Evolutionary conservation across 148 eudicot species (phyloP).

Genomic region (Nyssa sinensis): DNA sequence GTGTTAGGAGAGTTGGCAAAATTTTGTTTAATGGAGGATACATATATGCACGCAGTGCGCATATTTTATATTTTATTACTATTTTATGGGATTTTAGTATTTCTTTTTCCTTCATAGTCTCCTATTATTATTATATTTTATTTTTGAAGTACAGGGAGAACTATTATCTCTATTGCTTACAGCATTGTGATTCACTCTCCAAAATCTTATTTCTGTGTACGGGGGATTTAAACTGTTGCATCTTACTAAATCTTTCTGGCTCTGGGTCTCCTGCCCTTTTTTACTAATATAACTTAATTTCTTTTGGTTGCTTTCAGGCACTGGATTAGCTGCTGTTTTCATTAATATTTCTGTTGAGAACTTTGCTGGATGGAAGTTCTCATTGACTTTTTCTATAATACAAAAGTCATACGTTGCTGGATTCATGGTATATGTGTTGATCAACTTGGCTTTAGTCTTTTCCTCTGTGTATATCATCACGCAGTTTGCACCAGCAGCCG

Average conservation of each 20-base stretch:
- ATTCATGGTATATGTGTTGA: conserved; percentile 62
- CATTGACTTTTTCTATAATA: conserved; percentile 79
- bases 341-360: conserved; percentile 94
- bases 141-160: too few species aligned
- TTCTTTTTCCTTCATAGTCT: too few species aligned
- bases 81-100: too few species aligned
- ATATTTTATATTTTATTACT: too few species aligned
- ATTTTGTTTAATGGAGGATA: neutral
- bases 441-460: conserved; percentile 81
- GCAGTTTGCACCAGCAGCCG: conserved; percentile 94
- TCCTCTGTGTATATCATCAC: conserved; percentile 92
- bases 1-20: neutral
- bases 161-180: neutral
- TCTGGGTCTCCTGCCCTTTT: neutral
- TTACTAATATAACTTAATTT: conserved; percentile 8
- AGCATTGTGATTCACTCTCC: neutral
- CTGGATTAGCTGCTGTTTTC: conserved; percentile 94
- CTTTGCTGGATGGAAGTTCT: conserved; percentile 98
- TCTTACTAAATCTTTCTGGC: too few species aligned
- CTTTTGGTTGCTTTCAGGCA: conserved; percentile 49
- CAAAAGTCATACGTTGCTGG: conserved; percentile 95
- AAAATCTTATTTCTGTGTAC: neutral
- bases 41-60: too few species aligned
- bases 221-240: neutral
- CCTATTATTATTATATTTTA: too few species aligned